phyloP scores from a whole-genome alignment of 306 rosid species.

The Lablab purpureus region DNA sequence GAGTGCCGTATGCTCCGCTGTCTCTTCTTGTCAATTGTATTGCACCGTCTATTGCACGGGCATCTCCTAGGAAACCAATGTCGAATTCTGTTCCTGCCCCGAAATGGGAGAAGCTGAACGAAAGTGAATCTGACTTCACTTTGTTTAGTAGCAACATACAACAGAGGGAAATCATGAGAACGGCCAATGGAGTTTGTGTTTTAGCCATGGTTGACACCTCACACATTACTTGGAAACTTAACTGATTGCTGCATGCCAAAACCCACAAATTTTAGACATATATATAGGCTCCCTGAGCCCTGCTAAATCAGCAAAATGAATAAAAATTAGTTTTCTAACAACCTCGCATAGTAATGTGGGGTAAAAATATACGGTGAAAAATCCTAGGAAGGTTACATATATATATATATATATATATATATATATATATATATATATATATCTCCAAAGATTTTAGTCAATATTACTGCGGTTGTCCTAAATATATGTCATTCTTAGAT shows the following conservation, averaged over 20 bases:
- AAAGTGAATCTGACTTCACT: conserved; percentile 25
- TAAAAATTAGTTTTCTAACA: not conserved
- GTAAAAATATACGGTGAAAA: not conserved
- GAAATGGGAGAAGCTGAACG: conserved; percentile 21
- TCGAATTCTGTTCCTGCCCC: not conserved
- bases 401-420: no score
- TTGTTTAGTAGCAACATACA: not conserved
- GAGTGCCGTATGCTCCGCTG: not conserved
- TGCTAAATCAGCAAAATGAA: not conserved
- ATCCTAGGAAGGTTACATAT: not conserved
- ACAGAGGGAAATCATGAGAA: not conserved
- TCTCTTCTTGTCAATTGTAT: conserved; percentile 34
- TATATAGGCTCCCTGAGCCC: not conserved
- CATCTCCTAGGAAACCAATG: not conserved
- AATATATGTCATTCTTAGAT: not conserved
- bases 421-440: no score
- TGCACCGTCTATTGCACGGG: not conserved
- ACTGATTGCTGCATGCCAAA: not conserved
- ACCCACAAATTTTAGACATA: not conserved
- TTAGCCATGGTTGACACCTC: not conserved
- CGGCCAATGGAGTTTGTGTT: not conserved
- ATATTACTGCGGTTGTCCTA: not conserved
- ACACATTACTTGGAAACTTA: not conserved
- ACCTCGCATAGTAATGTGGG: not conserved
- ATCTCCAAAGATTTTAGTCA: not conserved